Evolutionary conservation across 2,329 filamentous ascomycete species (phyloP), one percentile per base, ranked within the genome.

Genomic region (Sporothrix brasiliensis): DNA sequence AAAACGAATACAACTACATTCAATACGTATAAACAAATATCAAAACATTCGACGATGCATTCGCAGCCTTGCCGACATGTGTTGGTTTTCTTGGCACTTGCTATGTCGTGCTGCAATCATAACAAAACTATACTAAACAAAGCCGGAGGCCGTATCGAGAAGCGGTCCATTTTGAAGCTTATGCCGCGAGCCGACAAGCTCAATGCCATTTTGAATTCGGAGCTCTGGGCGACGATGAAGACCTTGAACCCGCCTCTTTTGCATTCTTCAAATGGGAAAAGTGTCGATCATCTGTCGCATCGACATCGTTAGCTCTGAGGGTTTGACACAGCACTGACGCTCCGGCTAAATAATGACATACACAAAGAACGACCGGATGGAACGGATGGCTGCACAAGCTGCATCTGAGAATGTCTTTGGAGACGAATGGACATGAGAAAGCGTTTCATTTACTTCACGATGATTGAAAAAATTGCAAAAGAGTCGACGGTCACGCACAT

Each of bases 251-350:
- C 16, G 14, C 16, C 44, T 19, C 44, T 49, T 49, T 49, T 49
- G 44, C 44, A 14, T 56, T 56, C 44, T 49, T 49, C 14, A 49
- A 3, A 19, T 34, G 34, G 34, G 50, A 24, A 21, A 53, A 5
- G 11, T 9, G 60, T 49, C 60, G 60, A 63, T 63, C 58, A 63
- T 24, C 41, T 63, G 61, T 66, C 61, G 61, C 61, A 66, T 66
- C 44, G 58, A 44, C 58, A 39, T 44, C 21, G 39, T 13, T 19
- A 0, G 19, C 11, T 7, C 6, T 4, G 3, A 11, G 34, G 21
- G 3, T 63, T 47, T 52, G 24, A 66, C 61, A 52, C 44, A 34
- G 27, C 47, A 16, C 61, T 52, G 61, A 66, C 16, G 47, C 61
- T 52, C 39, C 52, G 61, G 44, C 61, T 66, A 66, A 44, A 44